These are phyloP conservation scores for Raffaelea albimanens DNA, from an alignment of 2,329 filamentous ascomycete species.

Conservation along the genomic window DNA sequence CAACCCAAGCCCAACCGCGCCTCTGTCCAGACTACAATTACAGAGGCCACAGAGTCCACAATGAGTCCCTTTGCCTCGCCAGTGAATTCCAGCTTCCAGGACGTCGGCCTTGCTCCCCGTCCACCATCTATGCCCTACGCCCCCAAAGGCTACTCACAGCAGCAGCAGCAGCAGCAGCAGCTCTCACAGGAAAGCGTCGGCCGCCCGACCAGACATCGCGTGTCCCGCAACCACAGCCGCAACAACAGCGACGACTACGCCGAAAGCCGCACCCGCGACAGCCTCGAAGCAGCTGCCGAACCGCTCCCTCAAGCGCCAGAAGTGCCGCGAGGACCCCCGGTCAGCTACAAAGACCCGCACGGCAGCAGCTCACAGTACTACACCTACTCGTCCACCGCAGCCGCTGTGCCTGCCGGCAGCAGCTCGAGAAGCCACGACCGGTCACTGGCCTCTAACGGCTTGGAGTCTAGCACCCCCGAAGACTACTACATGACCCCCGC, in stretches of 20 bases:
- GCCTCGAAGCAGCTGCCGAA: slow-evolving; percentile 11
- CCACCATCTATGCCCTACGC: slow-evolving; percentile 47
- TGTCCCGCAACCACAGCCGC: slow-evolving; percentile 32
- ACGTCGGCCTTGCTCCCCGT: slow-evolving; percentile 46
- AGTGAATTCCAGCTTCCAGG: slow-evolving; percentile 37
- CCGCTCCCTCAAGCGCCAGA: slow-evolving; percentile 48
- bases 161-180: slow-evolving; percentile 17
- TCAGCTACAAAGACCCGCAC: slow-evolving; percentile 44
- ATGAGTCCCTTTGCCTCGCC: slow-evolving; percentile 49
- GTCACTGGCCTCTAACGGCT: slow-evolving; percentile 8
- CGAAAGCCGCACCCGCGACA: background rate
- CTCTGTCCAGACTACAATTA: slow-evolving; percentile 46
- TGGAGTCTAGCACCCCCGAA: slow-evolving; percentile 15
- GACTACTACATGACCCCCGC: slow-evolving; percentile 21
- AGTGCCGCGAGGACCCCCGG: slow-evolving; percentile 47
- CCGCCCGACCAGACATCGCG: slow-evolving; percentile 22
- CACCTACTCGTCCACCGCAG: slow-evolving; percentile 10
- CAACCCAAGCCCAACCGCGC: slow-evolving; percentile 38
- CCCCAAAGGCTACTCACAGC: slow-evolving; percentile 27
- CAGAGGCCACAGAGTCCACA: slow-evolving; percentile 49
- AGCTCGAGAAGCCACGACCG: slow-evolving; percentile 10
- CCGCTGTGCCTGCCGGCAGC: slow-evolving; percentile 2
- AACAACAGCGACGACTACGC: slow-evolving; percentile 16
- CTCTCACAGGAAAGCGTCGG: slow-evolving; percentile 15
- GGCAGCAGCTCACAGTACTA: slow-evolving; percentile 14